phyloP scores from a whole-genome alignment of 805 yeast species.

The Isabelozyma gotoi region DNA sequence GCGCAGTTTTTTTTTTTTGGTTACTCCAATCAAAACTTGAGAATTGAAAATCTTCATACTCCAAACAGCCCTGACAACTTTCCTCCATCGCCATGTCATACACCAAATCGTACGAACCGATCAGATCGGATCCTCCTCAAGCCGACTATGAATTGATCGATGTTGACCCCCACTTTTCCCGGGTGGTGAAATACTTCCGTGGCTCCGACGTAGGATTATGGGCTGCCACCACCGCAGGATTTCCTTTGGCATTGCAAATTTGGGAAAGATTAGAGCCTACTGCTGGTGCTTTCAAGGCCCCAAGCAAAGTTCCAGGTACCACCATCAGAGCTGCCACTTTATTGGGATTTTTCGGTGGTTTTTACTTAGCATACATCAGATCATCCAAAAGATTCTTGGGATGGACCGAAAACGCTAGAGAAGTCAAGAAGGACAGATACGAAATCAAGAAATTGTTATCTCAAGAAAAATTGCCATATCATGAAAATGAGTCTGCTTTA shows the following conservation, averaged over 20 bases:
- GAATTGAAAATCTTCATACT: slow-evolving; percentile 15
- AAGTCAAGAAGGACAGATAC: slow-evolving; percentile 69
- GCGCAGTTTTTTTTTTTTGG: neutral
- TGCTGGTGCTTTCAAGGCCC: slow-evolving; percentile 41
- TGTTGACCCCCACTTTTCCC: slow-evolving; percentile 70
- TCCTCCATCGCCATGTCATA: slow-evolving; percentile 32
- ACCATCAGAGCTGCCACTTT: slow-evolving; percentile 58
- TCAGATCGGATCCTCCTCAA: slow-evolving; percentile 36
- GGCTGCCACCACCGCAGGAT: slow-evolving; percentile 42
- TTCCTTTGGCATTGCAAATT: slow-evolving; percentile 39
- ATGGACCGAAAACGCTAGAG: slow-evolving; percentile 67
- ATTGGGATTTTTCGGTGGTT: slow-evolving; percentile 73
- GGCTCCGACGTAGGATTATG: slow-evolving; percentile 58
- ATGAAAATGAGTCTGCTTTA: slow-evolving; percentile 52
- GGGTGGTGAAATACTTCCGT: slow-evolving; percentile 75
- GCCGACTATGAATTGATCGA: slow-evolving; percentile 59
- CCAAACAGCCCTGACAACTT: neutral
- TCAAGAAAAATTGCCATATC: slow-evolving; percentile 66
- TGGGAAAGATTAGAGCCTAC: slow-evolving; percentile 46
- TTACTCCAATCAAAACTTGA: slow-evolving; percentile 37
- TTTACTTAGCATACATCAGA: slow-evolving; percentile 64
- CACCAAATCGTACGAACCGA: slow-evolving; percentile 37
- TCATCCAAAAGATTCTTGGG: slow-evolving; percentile 79
- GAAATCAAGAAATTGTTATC: slow-evolving; percentile 69
- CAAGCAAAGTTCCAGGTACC: slow-evolving; percentile 53